phyloP scores from a whole-genome alignment of 106 monocot species.

The Alisma plantagoaquatica region DNA sequence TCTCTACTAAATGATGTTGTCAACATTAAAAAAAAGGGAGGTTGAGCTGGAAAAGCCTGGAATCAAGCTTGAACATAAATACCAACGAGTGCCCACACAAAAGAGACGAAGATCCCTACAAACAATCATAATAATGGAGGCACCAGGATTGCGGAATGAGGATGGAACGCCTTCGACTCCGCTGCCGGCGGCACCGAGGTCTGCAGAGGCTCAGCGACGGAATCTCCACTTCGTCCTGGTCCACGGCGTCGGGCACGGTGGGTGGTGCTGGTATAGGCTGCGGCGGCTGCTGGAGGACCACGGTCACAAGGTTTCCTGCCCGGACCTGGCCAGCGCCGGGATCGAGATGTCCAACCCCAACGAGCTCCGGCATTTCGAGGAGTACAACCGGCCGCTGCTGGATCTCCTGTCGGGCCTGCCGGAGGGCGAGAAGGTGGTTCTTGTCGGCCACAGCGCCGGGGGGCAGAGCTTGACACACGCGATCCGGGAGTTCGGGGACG shows the following conservation, averaged over 20 bases:
- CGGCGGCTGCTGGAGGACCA: neutral
- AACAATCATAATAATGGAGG: too few species aligned
- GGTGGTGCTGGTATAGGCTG: conserved; percentile 11
- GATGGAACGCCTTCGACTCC: too few species aligned
- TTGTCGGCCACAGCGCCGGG: conserved; percentile 6
- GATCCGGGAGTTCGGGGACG: conserved; percentile 2
- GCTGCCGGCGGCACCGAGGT: too few species aligned
- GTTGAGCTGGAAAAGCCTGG: too few species aligned
- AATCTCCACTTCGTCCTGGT: conserved; percentile 6
- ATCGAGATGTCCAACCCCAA: neutral
- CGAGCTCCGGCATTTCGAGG: neutral
- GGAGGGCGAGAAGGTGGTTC: neutral
- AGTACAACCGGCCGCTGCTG: conserved; percentile 1
- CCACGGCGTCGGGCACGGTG: conserved; percentile 5
- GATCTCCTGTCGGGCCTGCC: neutral
- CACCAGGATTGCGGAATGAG: too few species aligned
- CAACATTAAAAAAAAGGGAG: too few species aligned
- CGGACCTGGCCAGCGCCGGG: neutral
- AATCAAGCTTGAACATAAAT: too few species aligned
- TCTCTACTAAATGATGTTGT: too few species aligned
- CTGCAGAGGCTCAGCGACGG: too few species aligned
- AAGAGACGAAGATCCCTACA: too few species aligned
- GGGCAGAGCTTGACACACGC: neutral
- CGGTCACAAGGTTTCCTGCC: conserved; percentile 4
- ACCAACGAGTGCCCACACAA: too few species aligned